These are phyloP conservation scores for Ophiostoma sp. DNA, from an alignment of 2,329 filamentous ascomycete species.

Conservation along the genomic window DNA sequence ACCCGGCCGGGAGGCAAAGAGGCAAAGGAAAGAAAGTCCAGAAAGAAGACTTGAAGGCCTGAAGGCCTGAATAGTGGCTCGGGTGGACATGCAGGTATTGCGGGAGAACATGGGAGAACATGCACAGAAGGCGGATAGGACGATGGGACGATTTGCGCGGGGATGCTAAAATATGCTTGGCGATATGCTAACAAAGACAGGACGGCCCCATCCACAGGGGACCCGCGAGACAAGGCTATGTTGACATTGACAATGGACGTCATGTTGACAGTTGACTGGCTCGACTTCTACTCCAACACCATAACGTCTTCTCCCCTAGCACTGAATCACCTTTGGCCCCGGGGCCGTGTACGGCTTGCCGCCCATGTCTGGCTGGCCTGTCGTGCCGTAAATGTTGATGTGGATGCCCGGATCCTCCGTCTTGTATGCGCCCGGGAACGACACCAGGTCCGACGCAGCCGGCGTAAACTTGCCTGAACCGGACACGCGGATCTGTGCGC, in stretches of 20 bases:
- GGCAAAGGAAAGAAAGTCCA: not conserved
- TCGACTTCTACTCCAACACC: not conserved
- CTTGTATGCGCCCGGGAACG: slow-evolving; percentile 49
- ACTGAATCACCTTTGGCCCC: slow-evolving; percentile 40
- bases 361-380: slow-evolving; percentile 44
- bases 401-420: slow-evolving; percentile 47
- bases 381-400: slow-evolving; percentile 49
- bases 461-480: slow-evolving; percentile 44
- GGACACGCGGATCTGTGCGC: slow-evolving; percentile 45
- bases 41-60: not conserved
- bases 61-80: not conserved
- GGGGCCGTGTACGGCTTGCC: slow-evolving; percentile 44
- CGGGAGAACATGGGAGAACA: slow-evolving; percentile 12
- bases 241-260: not conserved
- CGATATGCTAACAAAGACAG: slow-evolving; percentile 13
- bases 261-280: not conserved
- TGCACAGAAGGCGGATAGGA: not conserved
- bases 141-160: not conserved
- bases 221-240: slow-evolving; percentile 11
- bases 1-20: not conserved
- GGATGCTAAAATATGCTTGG: slow-evolving; percentile 13
- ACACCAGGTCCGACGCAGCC: slow-evolving; percentile 42
- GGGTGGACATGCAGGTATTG: not conserved
- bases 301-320: slow-evolving; percentile 29
- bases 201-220: not conserved